Percentiles rank a stretch among this genome's conserved stretches.
Evolutionary conservation across 495 filamentous ascomycete genomes (phyloP).

Genomic region (Xylaria venustula): DNA sequence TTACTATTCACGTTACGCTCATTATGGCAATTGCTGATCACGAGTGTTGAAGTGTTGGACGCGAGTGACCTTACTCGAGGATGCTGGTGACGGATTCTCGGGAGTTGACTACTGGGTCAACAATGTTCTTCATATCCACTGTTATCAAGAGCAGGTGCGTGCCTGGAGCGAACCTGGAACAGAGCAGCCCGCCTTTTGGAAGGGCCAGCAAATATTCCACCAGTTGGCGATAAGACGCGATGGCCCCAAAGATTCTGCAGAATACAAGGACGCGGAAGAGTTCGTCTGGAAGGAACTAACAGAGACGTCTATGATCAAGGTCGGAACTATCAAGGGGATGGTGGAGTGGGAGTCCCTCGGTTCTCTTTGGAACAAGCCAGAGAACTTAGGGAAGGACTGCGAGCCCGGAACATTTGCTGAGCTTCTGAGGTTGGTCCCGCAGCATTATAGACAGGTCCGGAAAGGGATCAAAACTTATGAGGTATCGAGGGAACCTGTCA

Average conservation of each 20-base stretch:
- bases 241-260: neutral
- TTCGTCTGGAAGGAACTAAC: neutral
- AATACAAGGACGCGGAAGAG: neutral
- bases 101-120: neutral
- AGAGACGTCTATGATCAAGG: neutral
- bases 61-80: neutral
- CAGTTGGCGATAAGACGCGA: neutral
- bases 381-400: conserved; percentile 18
- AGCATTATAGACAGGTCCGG: conserved; percentile 20
- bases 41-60: too few species aligned
- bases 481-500: neutral
- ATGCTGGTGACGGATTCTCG: neutral
- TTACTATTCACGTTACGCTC: too few species aligned
- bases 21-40: too few species aligned
- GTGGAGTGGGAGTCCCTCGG: conserved; percentile 17
- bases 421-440: conserved; percentile 20
- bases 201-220: neutral
- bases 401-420: conserved; percentile 25
- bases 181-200: neutral
- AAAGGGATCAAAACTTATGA: neutral
- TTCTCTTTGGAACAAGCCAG: conserved; percentile 15
- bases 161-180: neutral
- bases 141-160: neutral
- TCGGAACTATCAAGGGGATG: neutral
- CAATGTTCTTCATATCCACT: neutral